A percentile compares a stretch with the other conserved stretches of the same genome.
phyloP scores from a whole-genome alignment of 352 stramenopile genomes.

The Labyrinthula sp. region DNA sequence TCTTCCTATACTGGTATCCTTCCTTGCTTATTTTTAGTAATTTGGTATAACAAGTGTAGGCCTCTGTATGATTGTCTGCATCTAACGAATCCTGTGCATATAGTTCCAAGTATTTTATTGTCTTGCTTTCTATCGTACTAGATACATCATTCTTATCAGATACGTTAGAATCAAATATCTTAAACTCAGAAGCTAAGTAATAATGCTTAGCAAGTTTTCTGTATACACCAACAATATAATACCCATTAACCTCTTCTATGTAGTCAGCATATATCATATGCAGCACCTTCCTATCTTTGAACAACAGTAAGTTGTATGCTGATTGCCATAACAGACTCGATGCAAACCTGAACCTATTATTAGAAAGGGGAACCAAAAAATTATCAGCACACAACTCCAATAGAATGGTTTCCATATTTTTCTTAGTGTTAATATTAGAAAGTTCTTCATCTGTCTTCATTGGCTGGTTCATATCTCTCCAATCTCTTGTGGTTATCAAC shows the following conservation, averaged over 20 bases:
- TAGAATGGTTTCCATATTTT: conserved; percentile 6
- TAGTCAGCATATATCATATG: conserved; percentile 17
- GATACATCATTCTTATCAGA: no score
- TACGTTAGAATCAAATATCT: no score
- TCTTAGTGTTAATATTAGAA: conserved; percentile 6
- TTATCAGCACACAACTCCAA: conserved; percentile 1
- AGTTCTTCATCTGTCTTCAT: conserved; percentile 7
- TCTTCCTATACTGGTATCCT: no score
- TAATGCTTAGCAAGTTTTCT: conserved; percentile 21
- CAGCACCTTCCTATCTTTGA: conserved; percentile 23
- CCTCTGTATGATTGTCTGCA: no score
- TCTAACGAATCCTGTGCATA: no score
- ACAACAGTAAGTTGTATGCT: conserved; percentile 25
- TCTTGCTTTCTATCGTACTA: no score
- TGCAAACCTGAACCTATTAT: conserved; percentile 18
- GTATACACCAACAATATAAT: conserved; percentile 23
- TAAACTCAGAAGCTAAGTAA: no score
- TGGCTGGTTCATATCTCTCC: conserved; percentile 5
- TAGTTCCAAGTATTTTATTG: no score
- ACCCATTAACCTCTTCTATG: conserved; percentile 21
- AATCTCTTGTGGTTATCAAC: neutral
- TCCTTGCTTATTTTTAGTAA: no score
- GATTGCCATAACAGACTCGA: conserved; percentile 18
- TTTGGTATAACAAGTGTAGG: no score
- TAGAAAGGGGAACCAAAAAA: neutral